Base-by-base conservation (phyloP, 306 rosid genomes). In the Fragaria nilgerrensis region DNA sequence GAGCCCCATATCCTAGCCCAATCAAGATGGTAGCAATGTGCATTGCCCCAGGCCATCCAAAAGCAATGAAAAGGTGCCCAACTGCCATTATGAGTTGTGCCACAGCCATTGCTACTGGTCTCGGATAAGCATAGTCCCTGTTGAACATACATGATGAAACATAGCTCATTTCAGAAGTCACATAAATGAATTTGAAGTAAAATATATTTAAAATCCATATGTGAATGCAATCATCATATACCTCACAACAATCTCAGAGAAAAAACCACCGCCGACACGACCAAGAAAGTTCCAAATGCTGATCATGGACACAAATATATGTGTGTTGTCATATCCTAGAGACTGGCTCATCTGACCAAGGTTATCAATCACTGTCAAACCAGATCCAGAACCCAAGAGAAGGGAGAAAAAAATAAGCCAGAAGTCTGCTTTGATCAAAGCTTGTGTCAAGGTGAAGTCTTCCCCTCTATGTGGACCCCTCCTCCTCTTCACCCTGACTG, bases 251-350 rank as follows among this genome's bases (percentile, higher is more conserved):
- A 89, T 34, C 87, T 95, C 99, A 15, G 99, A 95, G 76, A 92
- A 85, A 89, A 86, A 95, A 39, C 99, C 97, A 0, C 97, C 96
- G 39, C 97, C 97, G 34, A 95, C 92, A 5, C 99, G 97, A 62
- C 99, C 99, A 9, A 95, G 93, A 73, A 95, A 95, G 89, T 95
- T 95, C 97, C 99, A 95, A 77, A 95, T 89, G 69, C 99, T 95
- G 87, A 95, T 83, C 90, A 92, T 62, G 76, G 97, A 95, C 55
- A 92, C 97, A 45, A 92, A 95, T 52, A 92, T 89, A 77, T 92
- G 93, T 0, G 93, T 70, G 43, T 88, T 86, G 13, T 81, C 82
- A 76, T 88, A 92, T 22, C 90, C 90, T 6, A 95, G 84, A 76
- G 99, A 90, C 77, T 90, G 88, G 75, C 95, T 89, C 73, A 95